Percentiles rank a stretch among this genome's conserved stretches.
Conservation (phyloP, 2,329 filamentous ascomycete species). For the Ceratocystis harringtonii region DNA sequence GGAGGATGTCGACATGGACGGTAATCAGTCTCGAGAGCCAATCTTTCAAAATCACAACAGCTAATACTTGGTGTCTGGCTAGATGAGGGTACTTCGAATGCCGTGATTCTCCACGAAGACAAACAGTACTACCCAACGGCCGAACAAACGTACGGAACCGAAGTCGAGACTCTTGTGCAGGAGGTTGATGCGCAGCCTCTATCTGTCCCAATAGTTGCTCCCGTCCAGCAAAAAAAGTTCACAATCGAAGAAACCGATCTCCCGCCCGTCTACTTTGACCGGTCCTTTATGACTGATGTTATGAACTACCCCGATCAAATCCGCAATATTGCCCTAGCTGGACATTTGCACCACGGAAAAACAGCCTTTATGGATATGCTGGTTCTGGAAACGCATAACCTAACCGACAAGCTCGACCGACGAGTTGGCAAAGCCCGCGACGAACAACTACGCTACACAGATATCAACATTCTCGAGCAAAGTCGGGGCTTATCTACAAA, state of each 20-base stretch:
- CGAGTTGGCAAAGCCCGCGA: slow-evolving; percentile 68
- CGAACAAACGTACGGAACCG: slow-evolving; percentile 82
- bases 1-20: slow-evolving; percentile 88
- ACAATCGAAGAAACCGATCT: slow-evolving; percentile 83
- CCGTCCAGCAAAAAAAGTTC: slow-evolving; percentile 91
- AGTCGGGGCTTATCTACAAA: slow-evolving; percentile 87
- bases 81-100: slow-evolving; percentile 73
- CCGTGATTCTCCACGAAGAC: slow-evolving; percentile 95
- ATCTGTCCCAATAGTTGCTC: slow-evolving; percentile 82
- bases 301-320: slow-evolving; percentile 94
- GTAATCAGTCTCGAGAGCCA: slow-evolving; percentile 28
- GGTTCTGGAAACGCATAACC: slow-evolving; percentile 85
- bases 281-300: slow-evolving; percentile 84
- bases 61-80: slow-evolving; percentile 9
- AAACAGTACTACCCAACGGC: slow-evolving; percentile 99
- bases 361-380: slow-evolving; percentile 98
- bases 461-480: slow-evolving; percentile 76
- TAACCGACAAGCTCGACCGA: slow-evolving; percentile 63
- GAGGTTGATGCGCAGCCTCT: slow-evolving; percentile 94
- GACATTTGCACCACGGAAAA: slow-evolving; percentile 93
- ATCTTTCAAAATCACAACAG: neutral
- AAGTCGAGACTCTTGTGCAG: slow-evolving; percentile 90
- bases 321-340: slow-evolving; percentile 79
- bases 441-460: slow-evolving; percentile 87
- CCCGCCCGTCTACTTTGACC: slow-evolving; percentile 72